A percentile compares a stretch with the other conserved stretches of the same genome.
Evolutionary conservation across 192 early-diverging fungal species (phyloP).

Genomic region (Coemansia sp.): DNA sequence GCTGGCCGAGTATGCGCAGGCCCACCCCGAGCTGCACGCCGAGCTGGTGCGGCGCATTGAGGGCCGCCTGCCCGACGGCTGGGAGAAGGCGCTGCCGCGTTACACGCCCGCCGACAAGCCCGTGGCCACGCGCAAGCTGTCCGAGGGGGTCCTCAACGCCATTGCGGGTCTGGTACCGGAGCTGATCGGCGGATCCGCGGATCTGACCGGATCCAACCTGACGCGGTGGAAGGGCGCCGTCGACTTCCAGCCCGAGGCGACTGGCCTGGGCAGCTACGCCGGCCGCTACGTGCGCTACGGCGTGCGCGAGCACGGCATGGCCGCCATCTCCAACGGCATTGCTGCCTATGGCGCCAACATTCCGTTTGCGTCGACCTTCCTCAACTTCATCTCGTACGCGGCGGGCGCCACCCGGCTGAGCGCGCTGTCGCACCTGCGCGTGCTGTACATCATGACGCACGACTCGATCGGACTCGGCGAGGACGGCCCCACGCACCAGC

Average conservation of each 20-base stretch:
- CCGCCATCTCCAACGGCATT: conserved; percentile 89
- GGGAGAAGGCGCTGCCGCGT: conserved; percentile 71
- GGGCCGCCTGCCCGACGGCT: conserved; percentile 73
- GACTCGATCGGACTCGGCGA: conserved; percentile 99
- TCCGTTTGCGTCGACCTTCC: conserved; percentile 88
- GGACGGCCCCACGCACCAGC: conserved; percentile 99
- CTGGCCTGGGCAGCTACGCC: conserved; percentile 75
- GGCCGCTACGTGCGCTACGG: conserved; percentile 94
- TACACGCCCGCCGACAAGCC: conserved; percentile 83
- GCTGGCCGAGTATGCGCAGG: conserved; percentile 67
- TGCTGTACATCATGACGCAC: conserved; percentile 98
- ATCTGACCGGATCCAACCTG: conserved; percentile 95
- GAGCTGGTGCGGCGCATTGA: conserved; percentile 78
- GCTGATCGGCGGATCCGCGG: conserved; percentile 93
- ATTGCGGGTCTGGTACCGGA: conserved; percentile 81
- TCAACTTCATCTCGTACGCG: conserved; percentile 88
- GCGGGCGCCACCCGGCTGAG: conserved; percentile 86
- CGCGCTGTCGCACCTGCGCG: conserved; percentile 85
- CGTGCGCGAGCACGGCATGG: conserved; percentile 99
- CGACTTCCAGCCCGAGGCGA: conserved; percentile 85
- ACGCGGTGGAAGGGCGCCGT: conserved; percentile 94
- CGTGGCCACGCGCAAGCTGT: conserved; percentile 86
- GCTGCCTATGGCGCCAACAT: conserved; percentile 83
- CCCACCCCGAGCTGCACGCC: conserved; percentile 69
- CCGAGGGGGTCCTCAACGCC: conserved; percentile 82